Conservation (phyloP, 2,329 filamentous ascomycete species). For the Zymoseptoria passerinii region DNA sequence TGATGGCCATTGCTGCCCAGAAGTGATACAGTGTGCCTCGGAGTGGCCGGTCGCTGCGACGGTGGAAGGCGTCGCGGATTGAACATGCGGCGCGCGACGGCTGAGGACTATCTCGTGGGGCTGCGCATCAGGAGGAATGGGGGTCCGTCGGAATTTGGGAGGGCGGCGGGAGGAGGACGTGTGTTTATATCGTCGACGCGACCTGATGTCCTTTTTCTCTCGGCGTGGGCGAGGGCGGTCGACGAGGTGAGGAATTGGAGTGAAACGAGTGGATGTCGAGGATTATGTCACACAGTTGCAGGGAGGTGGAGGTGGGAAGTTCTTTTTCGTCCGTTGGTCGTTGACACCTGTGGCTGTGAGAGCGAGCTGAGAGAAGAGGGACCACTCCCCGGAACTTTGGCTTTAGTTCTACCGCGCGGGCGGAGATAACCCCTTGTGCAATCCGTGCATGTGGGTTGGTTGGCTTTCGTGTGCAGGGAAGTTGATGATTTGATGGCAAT, state of each 20-base stretch:
- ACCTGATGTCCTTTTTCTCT: background rate
- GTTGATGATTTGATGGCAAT: background rate
- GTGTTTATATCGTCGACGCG: background rate
- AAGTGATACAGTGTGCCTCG: slow-evolving; percentile 3
- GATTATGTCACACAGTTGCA: background rate
- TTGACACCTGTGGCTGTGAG: background rate
- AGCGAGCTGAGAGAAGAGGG: background rate
- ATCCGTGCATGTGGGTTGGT: background rate
- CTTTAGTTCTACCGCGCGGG: background rate
- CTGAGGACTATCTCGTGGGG: slow-evolving; percentile 2
- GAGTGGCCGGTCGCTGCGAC: slow-evolving; percentile 3
- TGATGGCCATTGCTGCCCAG: slow-evolving; percentile 10
- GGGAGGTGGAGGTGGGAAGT: background rate
- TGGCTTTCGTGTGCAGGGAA: background rate
- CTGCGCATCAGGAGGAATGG: slow-evolving; percentile 5
- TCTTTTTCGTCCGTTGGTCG: background rate
- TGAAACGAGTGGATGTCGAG: background rate
- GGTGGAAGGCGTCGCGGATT: background rate
- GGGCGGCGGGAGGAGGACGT: background rate
- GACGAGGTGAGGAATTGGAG: background rate
- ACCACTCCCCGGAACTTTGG: background rate
- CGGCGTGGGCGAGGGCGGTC: background rate
- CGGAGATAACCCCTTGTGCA: background rate
- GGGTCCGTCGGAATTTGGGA: slow-evolving; percentile 4
- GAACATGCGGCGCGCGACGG: background rate